These are phyloP conservation scores for Populus pruinosa DNA, from an alignment of 345 rosid species.

Conservation along the genomic window DNA sequence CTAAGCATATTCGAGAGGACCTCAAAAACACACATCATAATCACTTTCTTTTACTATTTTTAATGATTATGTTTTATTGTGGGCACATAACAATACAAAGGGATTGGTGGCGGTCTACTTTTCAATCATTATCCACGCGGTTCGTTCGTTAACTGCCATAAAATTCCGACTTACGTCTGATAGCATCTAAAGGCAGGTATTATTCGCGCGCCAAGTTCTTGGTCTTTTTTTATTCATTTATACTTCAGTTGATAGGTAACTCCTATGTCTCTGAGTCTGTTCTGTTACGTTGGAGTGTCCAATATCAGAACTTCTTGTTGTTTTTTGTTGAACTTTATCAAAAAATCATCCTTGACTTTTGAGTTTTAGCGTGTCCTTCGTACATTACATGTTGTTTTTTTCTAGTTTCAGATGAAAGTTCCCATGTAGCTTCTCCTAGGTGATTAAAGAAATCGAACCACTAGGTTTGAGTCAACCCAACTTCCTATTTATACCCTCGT, in stretches of 20 bases:
- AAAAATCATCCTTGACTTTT: constrained; percentile 8
- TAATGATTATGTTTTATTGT: neutral
- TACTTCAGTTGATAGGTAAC: neutral
- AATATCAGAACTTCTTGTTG: neutral
- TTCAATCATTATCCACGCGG: constrained; percentile 19
- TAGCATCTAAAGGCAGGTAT: neutral
- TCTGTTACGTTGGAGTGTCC: neutral
- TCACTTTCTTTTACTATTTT: neutral
- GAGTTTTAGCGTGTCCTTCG: constrained; percentile 3
- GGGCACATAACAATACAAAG: neutral
- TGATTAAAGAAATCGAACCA: neutral
- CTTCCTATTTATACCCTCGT: neutral
- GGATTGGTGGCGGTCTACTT: neutral
- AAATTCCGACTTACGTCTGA: neutral
- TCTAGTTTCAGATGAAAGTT: neutral
- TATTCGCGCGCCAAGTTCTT: neutral
- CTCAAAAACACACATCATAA: too few relatives aligned
- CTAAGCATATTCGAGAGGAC: neutral
- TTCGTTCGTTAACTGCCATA: neutral
- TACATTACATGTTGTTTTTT: neutral
- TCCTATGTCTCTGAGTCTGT: neutral
- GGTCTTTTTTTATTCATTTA: neutral
- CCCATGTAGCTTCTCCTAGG: constrained; percentile 8
- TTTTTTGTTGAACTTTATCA: neutral
- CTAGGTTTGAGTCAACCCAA: neutral